These are phyloP conservation scores for Pythium brassicae DNA, from an alignment of 352 stramenopile species.

Conservation along the genomic window DNA sequence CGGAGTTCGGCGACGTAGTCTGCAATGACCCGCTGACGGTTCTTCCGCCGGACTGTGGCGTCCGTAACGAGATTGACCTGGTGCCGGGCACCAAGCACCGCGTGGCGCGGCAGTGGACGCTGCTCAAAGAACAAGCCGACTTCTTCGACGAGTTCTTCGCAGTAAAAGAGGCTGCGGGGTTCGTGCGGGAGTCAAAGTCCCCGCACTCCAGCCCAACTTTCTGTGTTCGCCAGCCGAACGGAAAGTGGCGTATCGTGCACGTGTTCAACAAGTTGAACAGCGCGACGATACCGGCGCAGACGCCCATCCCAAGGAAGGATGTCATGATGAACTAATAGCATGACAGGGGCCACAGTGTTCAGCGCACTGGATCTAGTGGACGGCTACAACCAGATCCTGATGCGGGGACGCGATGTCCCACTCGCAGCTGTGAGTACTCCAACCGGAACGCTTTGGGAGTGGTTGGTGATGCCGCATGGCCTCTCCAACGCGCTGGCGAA, in stretches of 20 bases:
- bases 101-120: conserved; percentile 20
- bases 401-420: conserved; percentile 8
- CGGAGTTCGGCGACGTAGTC: too few species aligned
- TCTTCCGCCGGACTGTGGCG: too few species aligned
- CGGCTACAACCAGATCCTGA: conserved; percentile 30
- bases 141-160: conserved; percentile 20
- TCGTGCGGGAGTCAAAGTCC: conserved; percentile 17
- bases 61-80: conserved; percentile 26
- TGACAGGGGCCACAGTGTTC: conserved; percentile 24
- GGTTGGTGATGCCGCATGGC: conserved; percentile 19
- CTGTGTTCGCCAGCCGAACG: conserved; percentile 22
- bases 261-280: conserved; percentile 32
- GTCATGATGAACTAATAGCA: conserved; percentile 20
- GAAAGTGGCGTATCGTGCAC: conserved; percentile 25
- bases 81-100: conserved; percentile 21
- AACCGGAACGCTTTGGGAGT: conserved; percentile 22
- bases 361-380: conserved; percentile 22
- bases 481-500: conserved; percentile 18
- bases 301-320: conserved; percentile 26
- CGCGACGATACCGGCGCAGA: conserved; percentile 23
- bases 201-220: conserved; percentile 20
- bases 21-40: too few species aligned
- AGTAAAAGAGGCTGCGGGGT: background rate
- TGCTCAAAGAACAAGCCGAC: conserved; percentile 20
- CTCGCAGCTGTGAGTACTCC: conserved; percentile 20